Evolutionary conservation across 345 rosid genomes (phyloP).

Genomic region (Aegle marmelos): DNA sequence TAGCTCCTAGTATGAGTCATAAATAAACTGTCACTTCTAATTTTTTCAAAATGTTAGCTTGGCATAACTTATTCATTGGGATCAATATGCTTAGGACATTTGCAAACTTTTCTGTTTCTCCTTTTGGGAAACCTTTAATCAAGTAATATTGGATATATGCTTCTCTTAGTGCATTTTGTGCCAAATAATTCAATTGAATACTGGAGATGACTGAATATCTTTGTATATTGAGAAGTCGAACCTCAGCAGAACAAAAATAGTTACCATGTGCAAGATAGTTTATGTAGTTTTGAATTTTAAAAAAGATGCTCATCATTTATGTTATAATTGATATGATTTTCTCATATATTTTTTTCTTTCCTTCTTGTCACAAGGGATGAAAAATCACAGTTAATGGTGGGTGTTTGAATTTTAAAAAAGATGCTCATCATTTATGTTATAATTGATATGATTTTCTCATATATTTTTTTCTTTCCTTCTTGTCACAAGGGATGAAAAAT

Average conservation of each 20-base stretch:
- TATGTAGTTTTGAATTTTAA: neutral
- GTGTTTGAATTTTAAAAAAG: too few relatives aligned
- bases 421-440: neutral
- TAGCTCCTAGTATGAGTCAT: neutral
- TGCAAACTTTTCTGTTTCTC: neutral
- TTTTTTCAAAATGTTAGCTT: neutral
- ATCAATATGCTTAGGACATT: neutral
- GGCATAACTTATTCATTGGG: neutral
- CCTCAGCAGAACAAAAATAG: neutral
- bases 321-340: neutral
- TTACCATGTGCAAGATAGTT: neutral
- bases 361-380: constrained; percentile 59
- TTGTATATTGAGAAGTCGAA: neutral
- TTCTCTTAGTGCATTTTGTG: neutral
- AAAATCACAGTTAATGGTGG: constrained; percentile 90
- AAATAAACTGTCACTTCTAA: neutral
- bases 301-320: neutral
- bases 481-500: constrained; percentile 79
- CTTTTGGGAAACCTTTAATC: neutral
- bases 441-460: neutral
- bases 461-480: neutral
- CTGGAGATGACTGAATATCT: neutral
- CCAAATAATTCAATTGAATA: too few relatives aligned
- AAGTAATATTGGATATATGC: neutral
- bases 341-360: neutral